A percentile compares a stretch with the other conserved stretches of the same genome.
Evolutionary conservation across 805 yeast genomes (phyloP).

Genomic region (Clavispora asparagi): DNA sequence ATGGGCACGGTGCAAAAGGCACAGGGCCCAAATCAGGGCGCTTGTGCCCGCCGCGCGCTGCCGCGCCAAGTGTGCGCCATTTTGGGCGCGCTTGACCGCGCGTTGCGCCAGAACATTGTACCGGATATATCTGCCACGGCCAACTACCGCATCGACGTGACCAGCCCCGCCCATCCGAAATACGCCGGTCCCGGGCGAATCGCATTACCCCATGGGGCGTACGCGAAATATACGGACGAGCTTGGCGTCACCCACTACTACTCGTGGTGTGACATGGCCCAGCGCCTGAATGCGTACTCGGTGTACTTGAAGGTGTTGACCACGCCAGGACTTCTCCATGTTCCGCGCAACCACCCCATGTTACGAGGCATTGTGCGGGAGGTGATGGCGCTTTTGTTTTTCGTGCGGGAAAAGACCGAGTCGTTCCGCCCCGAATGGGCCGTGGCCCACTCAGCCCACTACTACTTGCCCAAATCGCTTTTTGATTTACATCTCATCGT

Average conservation of each 20-base stretch:
- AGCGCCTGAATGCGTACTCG: slow-evolving; percentile 17
- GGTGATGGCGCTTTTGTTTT: slow-evolving; percentile 15
- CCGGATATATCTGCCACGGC: slow-evolving; percentile 8
- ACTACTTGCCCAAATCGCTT: slow-evolving; percentile 15
- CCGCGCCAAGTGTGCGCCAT: slow-evolving; percentile 11
- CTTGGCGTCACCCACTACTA: slow-evolving; percentile 6
- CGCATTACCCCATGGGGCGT: slow-evolving; percentile 11
- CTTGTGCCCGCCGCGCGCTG: slow-evolving; percentile 3
- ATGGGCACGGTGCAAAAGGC: slow-evolving; percentile 1
- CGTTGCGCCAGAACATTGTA: slow-evolving; percentile 11
- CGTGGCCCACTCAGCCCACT: slow-evolving; percentile 13
- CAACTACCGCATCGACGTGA: slow-evolving; percentile 6
- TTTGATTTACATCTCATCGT: slow-evolving; percentile 21
- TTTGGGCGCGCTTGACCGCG: slow-evolving; percentile 12
- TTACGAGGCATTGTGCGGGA: slow-evolving; percentile 13
- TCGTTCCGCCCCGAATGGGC: slow-evolving; percentile 5
- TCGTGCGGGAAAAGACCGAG: slow-evolving; percentile 10
- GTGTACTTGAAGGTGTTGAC: slow-evolving; percentile 21
- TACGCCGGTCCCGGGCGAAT: slow-evolving; percentile 6
- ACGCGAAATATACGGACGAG: slow-evolving; percentile 10
- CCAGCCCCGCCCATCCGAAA: slow-evolving; percentile 14
- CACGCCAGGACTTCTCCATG: slow-evolving; percentile 16
- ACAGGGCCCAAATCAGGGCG: not conserved
- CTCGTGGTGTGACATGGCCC: slow-evolving; percentile 23
- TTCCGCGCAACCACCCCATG: slow-evolving; percentile 19